Evolutionary conservation across 495 filamentous ascomycete genomes (phyloP).

Genomic region (Barbatosphaeria neglecta): DNA sequence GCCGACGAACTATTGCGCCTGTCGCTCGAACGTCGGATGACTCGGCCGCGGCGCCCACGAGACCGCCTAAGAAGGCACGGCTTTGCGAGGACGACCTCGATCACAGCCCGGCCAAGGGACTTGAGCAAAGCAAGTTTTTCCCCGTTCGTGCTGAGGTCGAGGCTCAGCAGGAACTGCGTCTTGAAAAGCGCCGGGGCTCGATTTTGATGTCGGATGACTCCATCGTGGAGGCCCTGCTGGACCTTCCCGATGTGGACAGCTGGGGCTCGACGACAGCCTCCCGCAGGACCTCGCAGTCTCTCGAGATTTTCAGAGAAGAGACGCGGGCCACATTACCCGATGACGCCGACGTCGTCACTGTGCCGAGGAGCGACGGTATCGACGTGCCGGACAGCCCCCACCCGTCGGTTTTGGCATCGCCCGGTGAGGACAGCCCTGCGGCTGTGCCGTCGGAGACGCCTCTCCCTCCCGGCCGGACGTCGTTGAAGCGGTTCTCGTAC

Average conservation of each 20-base stretch:
- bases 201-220: constrained; percentile 36
- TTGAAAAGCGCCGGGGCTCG: constrained; percentile 12
- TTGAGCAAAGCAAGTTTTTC: constrained; percentile 33
- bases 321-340: not conserved
- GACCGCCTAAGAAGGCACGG: constrained; percentile 39
- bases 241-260: constrained; percentile 24
- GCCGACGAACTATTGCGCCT: constrained; percentile 21
- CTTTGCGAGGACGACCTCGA: constrained; percentile 26
- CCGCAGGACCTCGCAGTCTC: not conserved
- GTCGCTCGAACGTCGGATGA: constrained; percentile 11
- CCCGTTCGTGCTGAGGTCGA: constrained; percentile 8
- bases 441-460: constrained; percentile 4
- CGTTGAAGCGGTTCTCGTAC: constrained; percentile 14
- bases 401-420: not conserved
- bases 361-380: constrained; percentile 10
- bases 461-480: constrained; percentile 2
- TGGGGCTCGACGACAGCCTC: constrained; percentile 5
- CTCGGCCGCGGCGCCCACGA: constrained; percentile 9
- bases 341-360: constrained; percentile 4
- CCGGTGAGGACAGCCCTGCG: not conserved
- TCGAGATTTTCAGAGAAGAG: constrained; percentile 15
- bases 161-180: not conserved
- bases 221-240: constrained; percentile 29
- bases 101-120: constrained; percentile 7
- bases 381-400: not conserved